Conservation (phyloP, 2,329 filamentous ascomycete genomes). For the Penicillium sp. region DNA sequence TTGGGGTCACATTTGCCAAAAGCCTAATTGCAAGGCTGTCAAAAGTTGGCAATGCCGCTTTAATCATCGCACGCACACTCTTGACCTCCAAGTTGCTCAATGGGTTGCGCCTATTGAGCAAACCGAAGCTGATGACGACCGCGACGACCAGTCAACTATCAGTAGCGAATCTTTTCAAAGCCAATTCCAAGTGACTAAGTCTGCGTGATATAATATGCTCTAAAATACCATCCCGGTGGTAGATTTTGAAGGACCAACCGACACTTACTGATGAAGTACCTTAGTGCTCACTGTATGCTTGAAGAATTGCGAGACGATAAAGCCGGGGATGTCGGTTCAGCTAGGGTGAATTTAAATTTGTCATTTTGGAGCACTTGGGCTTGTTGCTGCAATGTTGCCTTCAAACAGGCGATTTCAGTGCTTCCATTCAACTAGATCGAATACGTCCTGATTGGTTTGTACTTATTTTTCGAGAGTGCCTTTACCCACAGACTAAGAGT, state of each 20-base stretch:
- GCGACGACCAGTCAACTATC: slow-evolving; percentile 14
- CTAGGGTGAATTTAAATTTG: neutral
- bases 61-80: slow-evolving; percentile 24
- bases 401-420: neutral
- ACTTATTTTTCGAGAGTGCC: neutral
- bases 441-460: neutral
- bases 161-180: slow-evolving; percentile 15
- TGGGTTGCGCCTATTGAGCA: slow-evolving; percentile 27
- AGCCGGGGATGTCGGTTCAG: neutral
- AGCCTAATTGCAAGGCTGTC: slow-evolving; percentile 29
- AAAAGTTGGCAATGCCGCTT: slow-evolving; percentile 34
- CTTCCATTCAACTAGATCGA: neutral
- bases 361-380: neutral
- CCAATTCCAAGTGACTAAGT: slow-evolving; percentile 1
- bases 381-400: neutral
- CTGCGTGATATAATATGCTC: slow-evolving; percentile 1
- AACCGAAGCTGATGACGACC: slow-evolving; percentile 3
- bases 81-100: slow-evolving; percentile 24
- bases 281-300: slow-evolving; percentile 11
- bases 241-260: neutral
- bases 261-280: slow-evolving; percentile 5
- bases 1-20: slow-evolving; percentile 47
- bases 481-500: slow-evolving; percentile 5
- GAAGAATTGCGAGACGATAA: slow-evolving; percentile 1
- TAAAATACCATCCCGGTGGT: neutral